These are phyloP conservation scores for Trametes gibbosa DNA, from an alignment of 768 basidiomycete species.

Conservation along the genomic window DNA sequence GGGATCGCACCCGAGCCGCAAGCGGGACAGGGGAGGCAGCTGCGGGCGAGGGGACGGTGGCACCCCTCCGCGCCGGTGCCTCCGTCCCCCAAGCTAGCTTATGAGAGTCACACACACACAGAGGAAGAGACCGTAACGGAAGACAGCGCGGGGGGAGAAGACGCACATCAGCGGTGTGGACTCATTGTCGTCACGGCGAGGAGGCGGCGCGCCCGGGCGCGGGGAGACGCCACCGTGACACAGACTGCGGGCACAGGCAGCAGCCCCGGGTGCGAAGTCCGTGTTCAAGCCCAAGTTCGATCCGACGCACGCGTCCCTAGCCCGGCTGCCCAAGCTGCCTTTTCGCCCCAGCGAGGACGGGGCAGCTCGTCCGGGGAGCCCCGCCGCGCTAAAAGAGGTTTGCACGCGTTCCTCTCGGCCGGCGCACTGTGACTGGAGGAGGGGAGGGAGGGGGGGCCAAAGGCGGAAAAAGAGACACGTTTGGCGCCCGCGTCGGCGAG, in stretches of 20 bases:
- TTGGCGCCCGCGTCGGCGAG: background rate
- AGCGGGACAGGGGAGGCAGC: background rate
- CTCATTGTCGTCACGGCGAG: conserved; percentile 6
- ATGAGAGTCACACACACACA: no score
- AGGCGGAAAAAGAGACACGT: background rate
- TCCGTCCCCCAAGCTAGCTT: no score
- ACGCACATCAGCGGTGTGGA: background rate
- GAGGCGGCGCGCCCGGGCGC: no score
- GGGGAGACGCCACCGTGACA: no score
- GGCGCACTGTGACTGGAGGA: background rate
- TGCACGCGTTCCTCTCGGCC: background rate
- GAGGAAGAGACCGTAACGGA: background rate
- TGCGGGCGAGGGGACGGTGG: no score
- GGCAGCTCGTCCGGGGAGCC: no score
- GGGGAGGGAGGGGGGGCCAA: background rate
- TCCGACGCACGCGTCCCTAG: background rate
- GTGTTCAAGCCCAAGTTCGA: no score
- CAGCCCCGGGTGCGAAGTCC: conserved; percentile 1
- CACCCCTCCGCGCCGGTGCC: no score
- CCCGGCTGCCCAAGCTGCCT: background rate
- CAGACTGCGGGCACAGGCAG: background rate
- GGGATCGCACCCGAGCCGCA: background rate
- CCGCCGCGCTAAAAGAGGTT: no score
- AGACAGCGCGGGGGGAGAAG: background rate
- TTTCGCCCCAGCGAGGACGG: no score